A percentile compares a stretch with the other conserved stretches of the same genome.
Evolutionary conservation across 2,329 filamentous ascomycete genomes (phyloP).

Genomic region (Beauveria rudraprayagi): DNA sequence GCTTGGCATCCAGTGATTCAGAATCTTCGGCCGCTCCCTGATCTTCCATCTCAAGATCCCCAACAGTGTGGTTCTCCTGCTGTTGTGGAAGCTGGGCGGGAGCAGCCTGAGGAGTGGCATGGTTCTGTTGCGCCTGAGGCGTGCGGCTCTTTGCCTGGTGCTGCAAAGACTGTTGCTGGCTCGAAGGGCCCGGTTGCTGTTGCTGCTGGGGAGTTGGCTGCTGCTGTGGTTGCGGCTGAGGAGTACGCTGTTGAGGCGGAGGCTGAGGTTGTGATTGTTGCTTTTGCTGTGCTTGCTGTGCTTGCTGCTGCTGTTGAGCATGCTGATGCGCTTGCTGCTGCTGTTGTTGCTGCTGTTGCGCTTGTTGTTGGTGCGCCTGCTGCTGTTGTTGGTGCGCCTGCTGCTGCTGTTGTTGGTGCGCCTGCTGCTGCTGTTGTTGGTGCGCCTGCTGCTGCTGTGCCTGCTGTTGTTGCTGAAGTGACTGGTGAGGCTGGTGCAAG

Average conservation of each 20-base stretch:
- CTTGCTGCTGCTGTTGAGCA: conserved; percentile 20
- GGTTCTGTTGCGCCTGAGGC: conserved; percentile 6
- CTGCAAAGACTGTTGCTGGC: conserved; percentile 8
- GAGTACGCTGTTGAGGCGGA: conserved; percentile 6
- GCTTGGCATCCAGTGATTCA: conserved; percentile 37
- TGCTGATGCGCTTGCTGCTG: conserved; percentile 24
- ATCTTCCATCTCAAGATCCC: conserved; percentile 46
- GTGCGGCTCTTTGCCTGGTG: conserved; percentile 8
- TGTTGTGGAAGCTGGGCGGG: conserved; percentile 29
- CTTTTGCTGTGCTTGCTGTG: conserved; percentile 23
- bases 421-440: conserved; percentile 21
- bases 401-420: conserved; percentile 20
- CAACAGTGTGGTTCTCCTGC: conserved; percentile 35
- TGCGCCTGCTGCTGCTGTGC: conserved; percentile 28
- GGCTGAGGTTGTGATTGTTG: conserved; percentile 21
- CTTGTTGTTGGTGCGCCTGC: conserved; percentile 22
- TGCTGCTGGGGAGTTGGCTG: conserved; percentile 19
- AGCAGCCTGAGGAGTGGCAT: conserved; percentile 20
- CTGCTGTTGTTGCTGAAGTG: conserved; percentile 22
- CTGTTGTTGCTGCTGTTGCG: conserved; percentile 21
- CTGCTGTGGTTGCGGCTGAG: conserved; percentile 18
- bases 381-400: conserved; percentile 16
- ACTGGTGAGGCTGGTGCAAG: conserved; percentile 18
- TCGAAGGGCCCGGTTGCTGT: conserved; percentile 18
- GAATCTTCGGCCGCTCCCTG: conserved; percentile 39